phyloP scores from a whole-genome alignment of 257 asterid species.

The Jacaranda mimosifolia region DNA sequence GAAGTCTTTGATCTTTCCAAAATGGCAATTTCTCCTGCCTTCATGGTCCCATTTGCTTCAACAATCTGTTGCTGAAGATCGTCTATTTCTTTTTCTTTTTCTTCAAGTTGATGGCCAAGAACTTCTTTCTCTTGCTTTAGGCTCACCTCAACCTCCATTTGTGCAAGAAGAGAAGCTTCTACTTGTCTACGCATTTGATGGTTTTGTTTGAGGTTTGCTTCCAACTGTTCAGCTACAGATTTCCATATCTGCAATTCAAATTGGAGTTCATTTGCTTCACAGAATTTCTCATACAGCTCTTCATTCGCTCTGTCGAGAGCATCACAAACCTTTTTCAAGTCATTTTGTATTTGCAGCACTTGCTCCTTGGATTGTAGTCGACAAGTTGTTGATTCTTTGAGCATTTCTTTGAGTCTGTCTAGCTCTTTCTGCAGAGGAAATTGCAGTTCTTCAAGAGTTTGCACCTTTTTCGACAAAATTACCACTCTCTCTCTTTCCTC shows the following conservation, averaged over 20 bases:
- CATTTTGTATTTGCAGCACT: conserved; percentile 55
- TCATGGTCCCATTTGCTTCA: conserved; percentile 36
- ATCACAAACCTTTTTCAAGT: conserved; percentile 56
- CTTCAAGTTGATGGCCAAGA: conserved; percentile 56
- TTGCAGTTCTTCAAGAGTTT: conserved; percentile 52
- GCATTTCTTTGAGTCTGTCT: conserved; percentile 55
- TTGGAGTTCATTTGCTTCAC: conserved; percentile 73
- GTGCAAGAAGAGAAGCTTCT: conserved; percentile 87
- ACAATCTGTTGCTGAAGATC: conserved; percentile 61
- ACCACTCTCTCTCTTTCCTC: conserved; percentile 63
- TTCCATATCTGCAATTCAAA: conserved; percentile 83
- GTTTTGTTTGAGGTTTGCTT: conserved; percentile 61
- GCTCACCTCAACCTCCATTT: conserved; percentile 64
- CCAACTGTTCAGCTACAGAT: conserved; percentile 74
- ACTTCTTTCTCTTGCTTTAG: conserved; percentile 71
- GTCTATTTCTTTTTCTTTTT: conserved; percentile 56
- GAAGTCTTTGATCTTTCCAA: background rate
- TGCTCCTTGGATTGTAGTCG: conserved; percentile 58
- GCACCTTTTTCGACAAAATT: conserved; percentile 50
- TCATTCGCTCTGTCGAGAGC: conserved; percentile 72
- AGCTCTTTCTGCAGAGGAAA: conserved; percentile 63
- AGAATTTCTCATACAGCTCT: conserved; percentile 67
- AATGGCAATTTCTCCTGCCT: no score
- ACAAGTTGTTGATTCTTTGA: conserved; percentile 54
- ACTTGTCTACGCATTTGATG: conserved; percentile 68